These are phyloP conservation scores for Ustilago trichophora DNA, from an alignment of 1,284 basidiomycete species.

Conservation along the genomic window DNA sequence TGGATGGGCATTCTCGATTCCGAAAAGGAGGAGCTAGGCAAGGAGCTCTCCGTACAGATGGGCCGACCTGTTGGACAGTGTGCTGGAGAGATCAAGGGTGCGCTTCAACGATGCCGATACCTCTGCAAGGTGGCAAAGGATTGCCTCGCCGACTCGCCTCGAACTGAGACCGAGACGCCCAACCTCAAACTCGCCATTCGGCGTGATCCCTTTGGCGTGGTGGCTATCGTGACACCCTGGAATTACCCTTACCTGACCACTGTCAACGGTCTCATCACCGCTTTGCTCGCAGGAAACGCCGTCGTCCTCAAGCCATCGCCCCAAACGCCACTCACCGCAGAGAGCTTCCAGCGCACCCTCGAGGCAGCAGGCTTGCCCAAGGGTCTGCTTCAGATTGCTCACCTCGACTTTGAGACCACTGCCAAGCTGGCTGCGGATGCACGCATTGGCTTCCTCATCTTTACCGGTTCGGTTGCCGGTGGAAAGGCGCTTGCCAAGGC, in stretches of 20 bases:
- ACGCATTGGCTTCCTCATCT: constrained; percentile 81
- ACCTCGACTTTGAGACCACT: constrained; percentile 76
- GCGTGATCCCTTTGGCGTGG: constrained; percentile 84
- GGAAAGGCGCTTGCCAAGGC: constrained; percentile 75
- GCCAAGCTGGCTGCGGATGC: constrained; percentile 75
- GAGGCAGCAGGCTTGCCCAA: constrained; percentile 79
- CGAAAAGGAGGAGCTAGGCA: constrained; percentile 75
- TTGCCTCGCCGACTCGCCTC: constrained; percentile 78
- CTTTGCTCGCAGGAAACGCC: constrained; percentile 74
- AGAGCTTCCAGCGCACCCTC: constrained; percentile 79
- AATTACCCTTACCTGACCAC: constrained; percentile 72
- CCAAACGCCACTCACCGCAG: constrained; percentile 87
- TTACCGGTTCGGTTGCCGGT: constrained; percentile 83
- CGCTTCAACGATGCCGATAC: constrained; percentile 81
- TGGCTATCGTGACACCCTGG: constrained; percentile 87
- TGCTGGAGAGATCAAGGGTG: constrained; percentile 81
- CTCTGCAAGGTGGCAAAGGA: constrained; percentile 84
- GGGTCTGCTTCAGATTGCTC: constrained; percentile 80
- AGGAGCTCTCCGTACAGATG: constrained; percentile 82
- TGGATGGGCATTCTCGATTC: constrained; percentile 76
- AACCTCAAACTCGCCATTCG: constrained; percentile 84
- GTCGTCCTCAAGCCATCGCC: constrained; percentile 93
- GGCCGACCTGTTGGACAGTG: constrained; percentile 83
- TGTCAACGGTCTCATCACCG: constrained; percentile 81
- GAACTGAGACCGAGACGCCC: constrained; percentile 80